A percentile compares a stretch with the other conserved stretches of the same genome.
Conservation (phyloP, 1,284 basidiomycete genomes). For the Leucoagaricus sp. region DNA sequence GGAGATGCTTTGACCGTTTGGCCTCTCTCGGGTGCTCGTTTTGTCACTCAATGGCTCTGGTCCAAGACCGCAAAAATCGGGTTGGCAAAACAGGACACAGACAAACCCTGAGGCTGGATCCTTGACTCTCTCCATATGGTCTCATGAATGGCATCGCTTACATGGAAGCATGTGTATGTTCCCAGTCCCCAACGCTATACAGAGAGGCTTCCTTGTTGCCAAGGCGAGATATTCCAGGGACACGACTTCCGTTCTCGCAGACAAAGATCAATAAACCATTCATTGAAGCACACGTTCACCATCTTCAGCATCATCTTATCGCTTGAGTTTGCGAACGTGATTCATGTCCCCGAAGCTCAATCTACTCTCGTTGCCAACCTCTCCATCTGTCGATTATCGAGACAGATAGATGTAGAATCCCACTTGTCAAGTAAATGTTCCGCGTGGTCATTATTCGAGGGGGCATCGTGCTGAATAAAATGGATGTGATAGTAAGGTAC, state of each 20-base stretch:
- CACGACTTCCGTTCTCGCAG: too few species aligned
- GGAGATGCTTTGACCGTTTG: too few species aligned
- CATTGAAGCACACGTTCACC: background rate
- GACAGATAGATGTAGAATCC: background rate
- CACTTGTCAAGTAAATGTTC: background rate
- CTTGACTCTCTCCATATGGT: too few species aligned
- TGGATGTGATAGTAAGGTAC: background rate
- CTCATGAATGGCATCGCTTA: too few species aligned
- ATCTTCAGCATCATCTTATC: background rate
- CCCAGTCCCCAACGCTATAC: too few species aligned
- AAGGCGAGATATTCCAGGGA: background rate
- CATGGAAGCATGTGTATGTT: too few species aligned
- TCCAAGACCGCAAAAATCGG: too few species aligned
- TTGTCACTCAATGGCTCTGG: too few species aligned
- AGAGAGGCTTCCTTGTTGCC: too few species aligned
- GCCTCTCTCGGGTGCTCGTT: too few species aligned
- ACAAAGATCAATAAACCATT: background rate
- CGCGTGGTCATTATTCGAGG: background rate
- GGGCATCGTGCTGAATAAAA: background rate
- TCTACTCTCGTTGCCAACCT: background rate
- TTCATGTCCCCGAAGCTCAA: background rate
- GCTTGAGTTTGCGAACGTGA: background rate
- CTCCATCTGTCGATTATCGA: background rate
- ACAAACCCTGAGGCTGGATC: too few species aligned
- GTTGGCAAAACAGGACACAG: too few species aligned